phyloP scores from a whole-genome alignment of 2,329 filamentous ascomycete genomes.

The Sordariomycetes sp. region DNA sequence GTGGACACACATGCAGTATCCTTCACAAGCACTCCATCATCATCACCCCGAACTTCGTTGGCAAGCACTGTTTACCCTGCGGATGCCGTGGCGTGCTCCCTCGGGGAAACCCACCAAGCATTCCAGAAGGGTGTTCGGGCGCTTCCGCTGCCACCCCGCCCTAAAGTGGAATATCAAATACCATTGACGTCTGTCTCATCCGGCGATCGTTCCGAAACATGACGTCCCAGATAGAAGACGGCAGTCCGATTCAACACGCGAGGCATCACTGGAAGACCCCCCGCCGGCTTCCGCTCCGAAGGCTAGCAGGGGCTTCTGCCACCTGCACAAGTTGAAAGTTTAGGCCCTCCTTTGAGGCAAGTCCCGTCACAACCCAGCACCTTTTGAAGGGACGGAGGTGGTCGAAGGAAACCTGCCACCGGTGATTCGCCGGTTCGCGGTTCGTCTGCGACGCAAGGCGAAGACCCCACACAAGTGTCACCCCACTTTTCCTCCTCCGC shows the following conservation, averaged over 20 bases:
- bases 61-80: neutral
- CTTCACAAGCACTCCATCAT: neutral
- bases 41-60: neutral
- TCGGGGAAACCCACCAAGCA: neutral
- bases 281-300: neutral
- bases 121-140: neutral
- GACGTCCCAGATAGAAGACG: neutral
- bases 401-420: neutral
- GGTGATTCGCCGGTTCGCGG: constrained; percentile 1
- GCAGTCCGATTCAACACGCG: neutral
- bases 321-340: neutral
- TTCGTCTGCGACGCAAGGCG: constrained; percentile 2
- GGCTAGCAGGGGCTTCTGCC: neutral
- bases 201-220: neutral
- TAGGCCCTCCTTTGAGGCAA: constrained; percentile 1
- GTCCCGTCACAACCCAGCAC: neutral
- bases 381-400: neutral
- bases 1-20: neutral
- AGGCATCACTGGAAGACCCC: neutral
- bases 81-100: neutral
- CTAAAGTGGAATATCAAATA: neutral
- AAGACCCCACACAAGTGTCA: neutral
- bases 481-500: neutral
- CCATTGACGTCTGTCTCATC: neutral
- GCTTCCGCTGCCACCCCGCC: neutral